Base-by-base conservation (phyloP, 306 rosid species). In the Prunus salicina region DNA sequence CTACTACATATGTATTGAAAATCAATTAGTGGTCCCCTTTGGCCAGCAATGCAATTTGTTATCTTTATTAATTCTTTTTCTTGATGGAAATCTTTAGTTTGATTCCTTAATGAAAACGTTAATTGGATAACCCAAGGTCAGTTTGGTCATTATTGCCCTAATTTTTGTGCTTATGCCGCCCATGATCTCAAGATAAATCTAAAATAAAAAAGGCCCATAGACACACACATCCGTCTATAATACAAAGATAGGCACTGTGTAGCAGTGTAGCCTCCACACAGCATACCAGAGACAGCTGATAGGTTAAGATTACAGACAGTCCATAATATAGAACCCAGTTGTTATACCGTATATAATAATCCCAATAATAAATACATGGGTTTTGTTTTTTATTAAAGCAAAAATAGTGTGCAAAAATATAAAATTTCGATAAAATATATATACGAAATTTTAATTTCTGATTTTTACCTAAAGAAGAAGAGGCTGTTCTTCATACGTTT, bases 401-500 rank as follows among this genome's bases (percentile, higher is more conserved):
- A 47, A 47, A 47, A 3, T 12, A 47, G 52, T 10, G 12, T 11
- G 12, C 12, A 56, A 56, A 55, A 19, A 19, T 19, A n/a, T n/a
- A n/a, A 58, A 58, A 22, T 24, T 58, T 10, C 24, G 34, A 2
- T 52, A 62, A 56, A 62, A 62, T 62, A 4, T 62, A 62, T 13
- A 27, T 0, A 28, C 3, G n/a, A 62, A 62, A 62, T 7, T 6
- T 18, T 4, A 52, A 15, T 60, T 10, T 57, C 27, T 28, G 9
- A 64, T 64, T 30, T 38, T 0, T 64, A 78, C 71, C 63, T 18
- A 69, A 20, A 66, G 82, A 56, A 53, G 75, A 82, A 30, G 87
- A 81, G 82, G 78, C 69, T 83, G 89, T 88, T 84, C 81, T 83
- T 89, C 85, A 68, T 88, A 88, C 90, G 93, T 84, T 88, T 91